Evolutionary conservation across 2,329 filamentous ascomycete genomes (phyloP), one percentile per base, ranked within the genome.

Genomic region (Aspergillus melleus): DNA sequence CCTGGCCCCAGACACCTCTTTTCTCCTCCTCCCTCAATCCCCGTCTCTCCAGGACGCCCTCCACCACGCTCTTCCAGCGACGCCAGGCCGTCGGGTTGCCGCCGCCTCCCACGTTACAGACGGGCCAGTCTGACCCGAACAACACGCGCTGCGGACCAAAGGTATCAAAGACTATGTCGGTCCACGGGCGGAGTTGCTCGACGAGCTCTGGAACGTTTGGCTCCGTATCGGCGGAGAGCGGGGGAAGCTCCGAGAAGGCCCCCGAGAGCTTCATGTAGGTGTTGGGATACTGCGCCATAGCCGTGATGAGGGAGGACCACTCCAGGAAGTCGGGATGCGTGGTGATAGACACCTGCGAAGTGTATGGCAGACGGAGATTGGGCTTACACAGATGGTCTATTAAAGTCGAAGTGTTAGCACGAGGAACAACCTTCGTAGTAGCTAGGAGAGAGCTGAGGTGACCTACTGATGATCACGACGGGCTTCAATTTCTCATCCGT

Each of bases 221-320:
- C 6, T 72, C 66, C 2, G 26, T 5, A 10, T 59, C 54, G 8
- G 60, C 10, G 6, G 65, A 60, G 14, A 77, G 80, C 3, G 87
- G 71, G 0, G 79, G 83, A 76, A 97, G 87, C 77, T 96, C 91
- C 19, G 89, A 87, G 75, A 97, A 93, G 51, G 83, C 86, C 8
- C 94, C 94, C 0, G 90, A 94, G n/a, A 97, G 84, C 80, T 97
- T 96, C 84, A 97, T 90, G 79, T 90, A 96, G n/a, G 88, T 87
- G 54, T 81, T 83, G 52, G 81, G 78, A 72, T 85, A 85, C 60
- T 83, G 83, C 66, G 88, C 85, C 69, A 96, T 86, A 9, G 83
- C 81, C 67, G 85, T 85, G 70, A 96, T 86, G 61, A 86, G 83
- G 14, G 83, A 81, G 57, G 86, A 85, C 91, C 91, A 96, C 57